A percentile compares a stretch with the other conserved stretches of the same genome.
Conservation (phyloP, 192 early-diverging fungal species). For the Backusella luteola region DNA sequence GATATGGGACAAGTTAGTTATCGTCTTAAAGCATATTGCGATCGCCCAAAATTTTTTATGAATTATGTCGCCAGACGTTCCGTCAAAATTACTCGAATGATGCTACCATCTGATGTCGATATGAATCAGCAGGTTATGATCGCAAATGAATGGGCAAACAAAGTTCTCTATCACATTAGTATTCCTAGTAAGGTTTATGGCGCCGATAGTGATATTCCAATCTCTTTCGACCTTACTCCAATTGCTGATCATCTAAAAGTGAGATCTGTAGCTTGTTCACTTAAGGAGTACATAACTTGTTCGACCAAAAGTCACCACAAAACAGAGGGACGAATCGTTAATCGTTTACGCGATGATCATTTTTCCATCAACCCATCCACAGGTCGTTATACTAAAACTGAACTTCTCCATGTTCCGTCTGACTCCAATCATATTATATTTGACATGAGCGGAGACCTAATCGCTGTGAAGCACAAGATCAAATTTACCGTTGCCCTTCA, state of each 20-base stretch:
- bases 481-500: slow-evolving; percentile 31
- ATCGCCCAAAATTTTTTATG: slow-evolving; percentile 50
- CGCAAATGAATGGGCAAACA: slow-evolving; percentile 57
- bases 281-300: slow-evolving; percentile 58
- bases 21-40: slow-evolving; percentile 48
- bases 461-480: slow-evolving; percentile 35
- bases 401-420: slow-evolving; percentile 20
- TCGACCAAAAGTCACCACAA: slow-evolving; percentile 16
- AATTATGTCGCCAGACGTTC: slow-evolving; percentile 36
- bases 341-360: slow-evolving; percentile 11
- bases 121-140: slow-evolving; percentile 45
- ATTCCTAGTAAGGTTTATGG: slow-evolving; percentile 51
- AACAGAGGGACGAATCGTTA: slow-evolving; percentile 15
- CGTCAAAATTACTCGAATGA: slow-evolving; percentile 45
- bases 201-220: slow-evolving; percentile 48
- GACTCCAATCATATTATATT: slow-evolving; percentile 16
- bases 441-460: slow-evolving; percentile 32
- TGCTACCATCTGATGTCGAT: slow-evolving; percentile 45
- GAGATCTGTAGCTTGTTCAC: slow-evolving; percentile 35
- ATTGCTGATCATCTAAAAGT: slow-evolving; percentile 47
- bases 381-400: slow-evolving; percentile 16
- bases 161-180: slow-evolving; percentile 53
- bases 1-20: slow-evolving; percentile 52
- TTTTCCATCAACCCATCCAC: neutral
- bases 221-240: slow-evolving; percentile 48